These are phyloP conservation scores for Lepiota subincarnata DNA, from an alignment of 768 basidiomycete species.

Conservation along the genomic window DNA sequence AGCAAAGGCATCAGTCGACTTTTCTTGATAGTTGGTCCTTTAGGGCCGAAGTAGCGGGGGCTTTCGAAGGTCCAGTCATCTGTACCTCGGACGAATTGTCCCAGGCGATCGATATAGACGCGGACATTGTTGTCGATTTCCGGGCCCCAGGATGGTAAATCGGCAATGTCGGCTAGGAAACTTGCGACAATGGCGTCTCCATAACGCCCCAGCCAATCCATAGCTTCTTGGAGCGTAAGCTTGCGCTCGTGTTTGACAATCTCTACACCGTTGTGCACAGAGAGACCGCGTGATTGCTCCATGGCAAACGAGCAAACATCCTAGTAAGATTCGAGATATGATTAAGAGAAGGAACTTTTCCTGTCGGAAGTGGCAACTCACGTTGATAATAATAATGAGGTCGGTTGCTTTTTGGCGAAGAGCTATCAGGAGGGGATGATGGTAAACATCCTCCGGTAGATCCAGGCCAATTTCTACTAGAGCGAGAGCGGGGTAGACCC, in stretches of 20 bases:
- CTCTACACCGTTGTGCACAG: constrained; percentile 37
- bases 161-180: constrained; percentile 25
- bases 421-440: constrained; percentile 43
- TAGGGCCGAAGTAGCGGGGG: constrained; percentile 27
- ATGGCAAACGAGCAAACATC: constrained; percentile 37
- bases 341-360: constrained; percentile 1
- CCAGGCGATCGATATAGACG: constrained; percentile 34
- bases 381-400: constrained; percentile 34
- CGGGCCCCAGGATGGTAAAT: constrained; percentile 32
- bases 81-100: constrained; percentile 34
- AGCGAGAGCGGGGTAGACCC: constrained; percentile 46
- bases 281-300: constrained; percentile 36
- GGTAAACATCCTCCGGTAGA: constrained; percentile 49
- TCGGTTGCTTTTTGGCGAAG: constrained; percentile 49
- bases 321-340: constrained; percentile 16
- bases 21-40: constrained; percentile 25
- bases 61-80: constrained; percentile 43
- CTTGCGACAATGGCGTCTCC: constrained; percentile 24
- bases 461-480: constrained; percentile 55
- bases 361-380: constrained; percentile 13
- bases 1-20: constrained; percentile 13
- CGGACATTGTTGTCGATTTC: constrained; percentile 27
- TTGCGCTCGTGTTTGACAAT: constrained; percentile 35
- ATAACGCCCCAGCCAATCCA: constrained; percentile 32
- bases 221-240: constrained; percentile 30